phyloP scores from a whole-genome alignment of 1,284 basidiomycete species.

The Ceratobasidium sp. region DNA sequence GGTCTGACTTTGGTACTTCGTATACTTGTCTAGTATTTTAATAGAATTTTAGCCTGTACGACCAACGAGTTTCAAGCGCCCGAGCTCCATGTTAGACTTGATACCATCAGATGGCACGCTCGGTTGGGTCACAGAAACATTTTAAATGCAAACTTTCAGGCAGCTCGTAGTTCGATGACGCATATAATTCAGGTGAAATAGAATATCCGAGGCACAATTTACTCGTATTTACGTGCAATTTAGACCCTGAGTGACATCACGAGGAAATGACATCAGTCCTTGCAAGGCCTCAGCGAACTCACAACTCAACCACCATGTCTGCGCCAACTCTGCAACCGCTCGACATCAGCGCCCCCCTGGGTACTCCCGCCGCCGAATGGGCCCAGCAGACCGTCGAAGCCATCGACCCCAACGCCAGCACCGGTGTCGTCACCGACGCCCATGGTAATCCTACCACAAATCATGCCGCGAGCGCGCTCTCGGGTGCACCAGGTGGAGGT shows the following conservation, averaged over 20 bases:
- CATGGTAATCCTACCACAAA: constrained; percentile 1
- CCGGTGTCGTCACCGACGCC: constrained; percentile 2
- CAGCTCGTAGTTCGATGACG: neutral
- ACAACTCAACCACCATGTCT: constrained; percentile 3
- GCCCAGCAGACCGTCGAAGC: constrained; percentile 35
- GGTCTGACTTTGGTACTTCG: too few species aligned
- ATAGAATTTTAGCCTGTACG: too few species aligned
- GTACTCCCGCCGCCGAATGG: constrained; percentile 39
- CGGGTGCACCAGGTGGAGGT: neutral
- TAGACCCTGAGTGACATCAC: constrained; percentile 30
- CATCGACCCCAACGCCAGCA: constrained; percentile 18
- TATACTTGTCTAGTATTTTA: too few species aligned
- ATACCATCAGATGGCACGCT: too few species aligned
- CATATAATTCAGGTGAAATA: too few species aligned
- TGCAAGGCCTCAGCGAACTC: neutral
- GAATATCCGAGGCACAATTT: too few species aligned
- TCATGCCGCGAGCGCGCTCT: neutral
- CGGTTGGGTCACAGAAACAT: too few species aligned
- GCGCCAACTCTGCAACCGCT: constrained; percentile 5
- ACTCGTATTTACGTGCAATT: too few species aligned
- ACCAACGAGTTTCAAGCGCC: too few species aligned
- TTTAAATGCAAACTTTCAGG: too few species aligned
- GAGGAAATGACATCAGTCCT: constrained; percentile 6
- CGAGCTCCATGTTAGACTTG: too few species aligned
- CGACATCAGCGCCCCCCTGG: neutral